Evolutionary conservation across 2,329 filamentous ascomycete species (phyloP).

Genomic region (Trichophyton simii): DNA sequence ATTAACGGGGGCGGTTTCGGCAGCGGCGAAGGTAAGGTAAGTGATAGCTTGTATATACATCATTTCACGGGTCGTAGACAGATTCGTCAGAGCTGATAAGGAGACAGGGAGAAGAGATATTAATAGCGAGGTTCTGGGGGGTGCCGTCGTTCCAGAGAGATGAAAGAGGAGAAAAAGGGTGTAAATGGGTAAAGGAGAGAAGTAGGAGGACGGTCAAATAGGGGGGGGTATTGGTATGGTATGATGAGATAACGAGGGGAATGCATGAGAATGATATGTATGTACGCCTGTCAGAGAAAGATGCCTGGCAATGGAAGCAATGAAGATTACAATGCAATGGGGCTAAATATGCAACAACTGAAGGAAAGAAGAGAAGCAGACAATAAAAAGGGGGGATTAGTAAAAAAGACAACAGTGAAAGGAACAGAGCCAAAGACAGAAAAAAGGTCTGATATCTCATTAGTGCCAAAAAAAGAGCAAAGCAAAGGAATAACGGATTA

Average conservation of each 20-base stretch:
- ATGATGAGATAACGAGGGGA: not conserved
- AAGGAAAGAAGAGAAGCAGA: not conserved
- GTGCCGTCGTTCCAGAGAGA: not conserved
- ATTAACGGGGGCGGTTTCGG: not conserved
- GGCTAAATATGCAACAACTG: not conserved
- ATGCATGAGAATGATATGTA: not conserved
- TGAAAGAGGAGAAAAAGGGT: not conserved
- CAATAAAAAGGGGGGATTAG: not conserved
- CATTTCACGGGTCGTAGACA: conserved; percentile 1
- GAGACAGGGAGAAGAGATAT: not conserved
- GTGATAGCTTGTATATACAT: conserved; percentile 2
- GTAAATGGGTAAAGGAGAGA: not conserved
- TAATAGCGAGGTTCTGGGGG: not conserved
- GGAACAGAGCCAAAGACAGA: too few relatives aligned
- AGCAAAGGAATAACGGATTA: not conserved
- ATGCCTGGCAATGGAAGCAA: not conserved
- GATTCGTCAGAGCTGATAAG: not conserved
- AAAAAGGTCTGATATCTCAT: not conserved
- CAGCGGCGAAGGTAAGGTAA: not conserved
- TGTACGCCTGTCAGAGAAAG: not conserved
- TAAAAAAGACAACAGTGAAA: not conserved
- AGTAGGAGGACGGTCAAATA: not conserved
- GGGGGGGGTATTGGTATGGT: not conserved
- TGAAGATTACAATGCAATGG: conserved; percentile 1
- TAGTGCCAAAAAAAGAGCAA: not conserved